Percentiles rank a stretch among this genome's conserved stretches.
phyloP scores from a whole-genome alignment of 1,284 basidiomycete species.

The Polyporus tsugae region DNA sequence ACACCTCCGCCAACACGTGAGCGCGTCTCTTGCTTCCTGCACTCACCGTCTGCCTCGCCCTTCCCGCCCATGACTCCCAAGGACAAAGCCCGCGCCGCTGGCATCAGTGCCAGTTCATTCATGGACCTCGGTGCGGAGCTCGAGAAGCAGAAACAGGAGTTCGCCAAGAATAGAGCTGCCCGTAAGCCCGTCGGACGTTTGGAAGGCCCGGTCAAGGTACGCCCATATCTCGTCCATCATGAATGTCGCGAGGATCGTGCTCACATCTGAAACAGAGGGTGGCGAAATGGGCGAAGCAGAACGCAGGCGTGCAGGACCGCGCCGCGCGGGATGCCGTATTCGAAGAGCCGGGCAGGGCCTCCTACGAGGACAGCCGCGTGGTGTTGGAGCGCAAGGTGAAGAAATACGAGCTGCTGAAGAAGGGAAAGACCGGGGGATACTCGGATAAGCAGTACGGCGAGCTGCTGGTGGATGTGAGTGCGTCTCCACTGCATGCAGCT shows the following conservation, averaged over 20 bases:
- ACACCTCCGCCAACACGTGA: conserved; percentile 20
- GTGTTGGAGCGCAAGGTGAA: conserved; percentile 82
- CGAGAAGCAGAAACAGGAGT: conserved; percentile 70
- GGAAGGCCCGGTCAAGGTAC: conserved; percentile 71
- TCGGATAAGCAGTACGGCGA: conserved; percentile 79
- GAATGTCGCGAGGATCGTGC: background rate
- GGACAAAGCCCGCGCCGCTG: conserved; percentile 69
- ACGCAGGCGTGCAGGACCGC: conserved; percentile 72
- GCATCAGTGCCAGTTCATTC: conserved; percentile 75
- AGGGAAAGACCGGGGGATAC: conserved; percentile 84
- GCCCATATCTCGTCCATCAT: conserved; percentile 23
- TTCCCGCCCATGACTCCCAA: conserved; percentile 39
- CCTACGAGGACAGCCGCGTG: conserved; percentile 71
- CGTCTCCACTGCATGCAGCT: conserved; percentile 13
- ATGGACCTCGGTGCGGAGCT: conserved; percentile 81
- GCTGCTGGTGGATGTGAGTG: conserved; percentile 84
- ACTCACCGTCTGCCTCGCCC: background rate
- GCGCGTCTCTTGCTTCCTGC: conserved; percentile 16
- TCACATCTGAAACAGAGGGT: conserved; percentile 59
- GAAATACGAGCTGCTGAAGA: conserved; percentile 82
- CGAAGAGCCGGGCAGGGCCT: conserved; percentile 70
- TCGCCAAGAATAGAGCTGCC: conserved; percentile 63
- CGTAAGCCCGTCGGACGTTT: conserved; percentile 66
- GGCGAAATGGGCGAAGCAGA: conserved; percentile 74
- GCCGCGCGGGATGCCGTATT: conserved; percentile 69